A percentile compares a stretch with the other conserved stretches of the same genome.
These are phyloP conservation scores for Crinitomyces ghanaensis DNA, from an alignment of 805 yeast species.

Conservation along the genomic window DNA sequence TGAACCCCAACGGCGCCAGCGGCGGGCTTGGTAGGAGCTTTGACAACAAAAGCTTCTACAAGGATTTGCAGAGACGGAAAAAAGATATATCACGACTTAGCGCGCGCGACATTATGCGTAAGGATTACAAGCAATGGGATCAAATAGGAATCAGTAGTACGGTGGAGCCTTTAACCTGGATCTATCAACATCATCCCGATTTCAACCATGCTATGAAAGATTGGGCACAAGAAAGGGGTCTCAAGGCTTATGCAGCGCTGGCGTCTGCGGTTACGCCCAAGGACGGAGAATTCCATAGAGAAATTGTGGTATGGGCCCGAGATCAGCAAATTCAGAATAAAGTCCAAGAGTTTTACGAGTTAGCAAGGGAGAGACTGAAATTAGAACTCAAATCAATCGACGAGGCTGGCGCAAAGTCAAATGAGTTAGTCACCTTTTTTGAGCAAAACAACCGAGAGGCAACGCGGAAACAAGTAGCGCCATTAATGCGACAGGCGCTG, in stretches of 20 bases:
- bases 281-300: constrained; percentile 32
- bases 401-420: too few species aligned
- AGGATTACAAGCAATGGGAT: constrained; percentile 74
- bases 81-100: constrained; percentile 51
- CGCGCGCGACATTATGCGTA: constrained; percentile 51
- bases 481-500: constrained; percentile 29
- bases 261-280: constrained; percentile 30
- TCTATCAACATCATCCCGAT: constrained; percentile 24
- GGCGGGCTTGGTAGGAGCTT: too few species aligned
- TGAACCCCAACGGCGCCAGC: too few species aligned
- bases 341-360: constrained; percentile 10
- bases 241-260: constrained; percentile 38
- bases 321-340: too few species aligned
- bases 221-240: constrained; percentile 24
- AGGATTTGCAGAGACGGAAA: constrained; percentile 38
- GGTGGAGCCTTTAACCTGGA: constrained; percentile 51
- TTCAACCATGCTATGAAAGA: constrained; percentile 22
- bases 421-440: constrained; percentile 18
- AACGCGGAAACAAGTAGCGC: constrained; percentile 82
- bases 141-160: constrained; percentile 68
- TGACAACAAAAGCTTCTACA: constrained; percentile 22
- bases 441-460: constrained; percentile 48
- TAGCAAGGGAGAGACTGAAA: constrained; percentile 19
- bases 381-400: constrained; percentile 12
- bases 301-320: constrained; percentile 28